Percentiles rank a stretch among this genome's conserved stretches.
phyloP scores from a whole-genome alignment of 441 rosid species.

The Gossypium davidsonii region DNA sequence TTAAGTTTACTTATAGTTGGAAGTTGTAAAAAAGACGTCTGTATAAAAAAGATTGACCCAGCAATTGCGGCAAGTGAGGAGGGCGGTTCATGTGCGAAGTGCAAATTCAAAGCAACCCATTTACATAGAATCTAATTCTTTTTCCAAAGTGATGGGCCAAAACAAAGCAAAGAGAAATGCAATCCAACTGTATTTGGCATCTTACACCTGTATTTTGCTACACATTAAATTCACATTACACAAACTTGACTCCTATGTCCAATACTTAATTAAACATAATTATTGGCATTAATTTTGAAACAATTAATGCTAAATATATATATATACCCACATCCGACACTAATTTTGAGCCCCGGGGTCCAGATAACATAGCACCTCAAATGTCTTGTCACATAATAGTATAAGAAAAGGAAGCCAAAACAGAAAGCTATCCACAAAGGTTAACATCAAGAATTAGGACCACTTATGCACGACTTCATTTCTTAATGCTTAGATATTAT shows the following conservation, averaged over 20 bases:
- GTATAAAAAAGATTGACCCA: neutral
- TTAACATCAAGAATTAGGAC: neutral
- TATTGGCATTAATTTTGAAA: too few relatives aligned
- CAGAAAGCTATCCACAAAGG: neutral
- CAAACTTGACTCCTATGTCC: too few relatives aligned
- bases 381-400: too few relatives aligned
- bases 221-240: neutral
- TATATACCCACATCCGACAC: too few relatives aligned
- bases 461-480: neutral
- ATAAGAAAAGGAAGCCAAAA: neutral
- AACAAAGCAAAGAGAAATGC: neutral
- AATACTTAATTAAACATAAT: too few relatives aligned
- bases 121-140: neutral
- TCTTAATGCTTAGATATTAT: neutral
- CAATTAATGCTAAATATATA: too few relatives aligned
- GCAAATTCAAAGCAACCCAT: neutral
- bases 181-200: slow-evolving; percentile 7
- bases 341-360: too few relatives aligned
- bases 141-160: neutral
- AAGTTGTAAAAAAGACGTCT: too few relatives aligned
- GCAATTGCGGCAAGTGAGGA: neutral
- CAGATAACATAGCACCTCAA: too few relatives aligned
- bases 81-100: neutral
- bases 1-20: too few relatives aligned
- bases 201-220: neutral